phyloP scores from a whole-genome alignment of 441 rosid genomes.

The Erysimum cheiri region DNA sequence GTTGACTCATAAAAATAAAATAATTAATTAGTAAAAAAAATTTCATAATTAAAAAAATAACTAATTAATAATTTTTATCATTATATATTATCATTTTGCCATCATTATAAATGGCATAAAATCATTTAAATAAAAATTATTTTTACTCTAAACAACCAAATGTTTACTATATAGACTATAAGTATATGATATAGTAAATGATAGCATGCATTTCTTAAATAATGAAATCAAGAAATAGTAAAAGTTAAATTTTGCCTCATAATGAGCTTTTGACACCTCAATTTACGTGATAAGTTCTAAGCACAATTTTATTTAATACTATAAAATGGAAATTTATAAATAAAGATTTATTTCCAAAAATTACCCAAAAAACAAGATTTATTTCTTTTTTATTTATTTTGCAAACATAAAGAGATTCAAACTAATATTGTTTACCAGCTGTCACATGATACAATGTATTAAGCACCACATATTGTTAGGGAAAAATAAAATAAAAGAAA shows the following conservation, averaged over 20 bases:
- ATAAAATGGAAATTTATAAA: neutral
- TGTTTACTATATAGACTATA: too few species aligned
- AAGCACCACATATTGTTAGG: neutral
- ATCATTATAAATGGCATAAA: too few species aligned
- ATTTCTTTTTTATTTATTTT: neutral
- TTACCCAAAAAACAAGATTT: neutral
- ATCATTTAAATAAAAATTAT: too few species aligned
- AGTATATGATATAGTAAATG: too few species aligned
- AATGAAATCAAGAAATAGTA: too few species aligned
- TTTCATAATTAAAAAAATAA: too few species aligned
- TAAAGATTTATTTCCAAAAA: neutral
- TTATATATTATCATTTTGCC: too few species aligned
- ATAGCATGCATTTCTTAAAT: too few species aligned
- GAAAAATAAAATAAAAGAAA: neutral
- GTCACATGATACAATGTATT: constrained; percentile 8
- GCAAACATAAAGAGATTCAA: neutral
- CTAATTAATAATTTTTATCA: too few species aligned
- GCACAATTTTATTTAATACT: neutral
- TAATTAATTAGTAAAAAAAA: too few species aligned
- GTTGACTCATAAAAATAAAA: too few species aligned
- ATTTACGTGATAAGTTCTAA: neutral
- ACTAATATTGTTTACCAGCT: constrained; percentile 1
- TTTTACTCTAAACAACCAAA: too few species aligned
- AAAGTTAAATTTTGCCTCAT: neutral
- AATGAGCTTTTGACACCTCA: neutral